Evolutionary conservation across 768 basidiomycete species (phyloP).

Genomic region (Tylopilus rubrobrunneus): DNA sequence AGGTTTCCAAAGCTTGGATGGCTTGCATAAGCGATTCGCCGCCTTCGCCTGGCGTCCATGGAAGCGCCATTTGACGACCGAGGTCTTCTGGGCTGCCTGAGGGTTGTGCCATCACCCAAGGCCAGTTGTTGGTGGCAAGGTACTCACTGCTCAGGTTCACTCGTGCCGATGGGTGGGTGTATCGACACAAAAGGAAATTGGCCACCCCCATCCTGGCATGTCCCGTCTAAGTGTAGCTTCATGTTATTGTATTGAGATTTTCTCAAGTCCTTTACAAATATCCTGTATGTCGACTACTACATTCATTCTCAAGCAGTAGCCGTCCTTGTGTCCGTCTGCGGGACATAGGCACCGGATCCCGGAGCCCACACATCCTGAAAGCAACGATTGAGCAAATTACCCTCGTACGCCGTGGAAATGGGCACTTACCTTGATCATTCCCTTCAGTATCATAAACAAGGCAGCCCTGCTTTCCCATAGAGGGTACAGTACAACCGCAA

Average conservation of each 20-base stretch:
- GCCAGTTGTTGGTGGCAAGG: constrained; percentile 2
- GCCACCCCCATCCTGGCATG: too few relatives aligned
- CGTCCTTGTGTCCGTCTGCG: background rate
- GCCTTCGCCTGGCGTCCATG: constrained; percentile 31
- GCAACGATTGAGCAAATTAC: background rate
- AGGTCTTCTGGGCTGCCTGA: constrained; percentile 33
- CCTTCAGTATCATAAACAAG: constrained; percentile 51
- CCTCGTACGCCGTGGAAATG: background rate
- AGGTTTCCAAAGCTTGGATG: constrained; percentile 72
- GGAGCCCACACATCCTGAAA: constrained; percentile 39
- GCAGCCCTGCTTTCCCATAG: constrained; percentile 79
- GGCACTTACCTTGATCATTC: constrained; percentile 56
- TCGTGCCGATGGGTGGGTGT: background rate
- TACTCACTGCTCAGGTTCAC: background rate
- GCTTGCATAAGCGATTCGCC: constrained; percentile 41
- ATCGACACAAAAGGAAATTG: constrained; percentile 13
- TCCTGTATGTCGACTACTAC: background rate
- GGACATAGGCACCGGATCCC: constrained; percentile 39
- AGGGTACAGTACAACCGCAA: constrained; percentile 80
- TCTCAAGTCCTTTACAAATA: background rate
- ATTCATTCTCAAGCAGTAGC: constrained; percentile 1
- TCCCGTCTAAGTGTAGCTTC: too few relatives aligned
- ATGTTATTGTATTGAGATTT: background rate
- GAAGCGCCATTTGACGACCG: constrained; percentile 28
- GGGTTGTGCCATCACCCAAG: constrained; percentile 25